Evolutionary conservation across 192 early-diverging fungal genomes (phyloP).

Genomic region (Powellomyces hirtus): DNA sequence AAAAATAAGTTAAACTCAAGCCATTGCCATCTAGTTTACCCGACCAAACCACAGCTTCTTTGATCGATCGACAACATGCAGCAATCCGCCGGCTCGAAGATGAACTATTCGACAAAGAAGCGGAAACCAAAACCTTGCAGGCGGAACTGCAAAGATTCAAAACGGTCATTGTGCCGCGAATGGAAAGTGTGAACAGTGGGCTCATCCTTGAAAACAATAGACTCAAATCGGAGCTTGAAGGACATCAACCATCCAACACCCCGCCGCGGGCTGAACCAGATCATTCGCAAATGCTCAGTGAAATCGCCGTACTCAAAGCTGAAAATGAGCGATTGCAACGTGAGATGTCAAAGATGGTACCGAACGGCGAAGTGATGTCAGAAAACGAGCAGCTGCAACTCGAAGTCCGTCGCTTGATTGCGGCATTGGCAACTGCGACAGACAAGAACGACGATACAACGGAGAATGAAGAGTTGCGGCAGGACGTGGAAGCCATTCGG

Average conservation of each 20-base stretch:
- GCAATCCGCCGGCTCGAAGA: constrained; percentile 25
- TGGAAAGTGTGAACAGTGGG: constrained; percentile 24
- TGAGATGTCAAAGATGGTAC: background rate
- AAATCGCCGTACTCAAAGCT: background rate
- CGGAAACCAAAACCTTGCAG: background rate
- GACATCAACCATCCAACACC: background rate
- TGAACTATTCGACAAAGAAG: constrained; percentile 19
- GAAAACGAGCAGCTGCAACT: background rate
- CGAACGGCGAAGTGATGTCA: background rate
- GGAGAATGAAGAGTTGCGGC: background rate
- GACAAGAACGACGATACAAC: background rate
- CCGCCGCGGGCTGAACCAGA: background rate
- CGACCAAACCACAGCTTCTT: constrained; percentile 6
- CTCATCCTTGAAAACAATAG: constrained; percentile 25
- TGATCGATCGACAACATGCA: constrained; percentile 22
- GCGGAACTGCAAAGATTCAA: constrained; percentile 17
- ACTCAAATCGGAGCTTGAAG: background rate
- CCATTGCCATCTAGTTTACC: too few relatives aligned
- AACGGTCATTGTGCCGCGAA: constrained; percentile 5
- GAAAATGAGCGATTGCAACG: background rate
- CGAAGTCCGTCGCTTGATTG: background rate
- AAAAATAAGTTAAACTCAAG: too few relatives aligned
- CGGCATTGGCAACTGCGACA: background rate
- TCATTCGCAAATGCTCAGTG: background rate
- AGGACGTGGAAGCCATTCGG: background rate